A percentile compares a stretch with the other conserved stretches of the same genome.
These are phyloP conservation scores for Raphanus sativus DNA, from an alignment of 345 rosid species.

Conservation along the genomic window DNA sequence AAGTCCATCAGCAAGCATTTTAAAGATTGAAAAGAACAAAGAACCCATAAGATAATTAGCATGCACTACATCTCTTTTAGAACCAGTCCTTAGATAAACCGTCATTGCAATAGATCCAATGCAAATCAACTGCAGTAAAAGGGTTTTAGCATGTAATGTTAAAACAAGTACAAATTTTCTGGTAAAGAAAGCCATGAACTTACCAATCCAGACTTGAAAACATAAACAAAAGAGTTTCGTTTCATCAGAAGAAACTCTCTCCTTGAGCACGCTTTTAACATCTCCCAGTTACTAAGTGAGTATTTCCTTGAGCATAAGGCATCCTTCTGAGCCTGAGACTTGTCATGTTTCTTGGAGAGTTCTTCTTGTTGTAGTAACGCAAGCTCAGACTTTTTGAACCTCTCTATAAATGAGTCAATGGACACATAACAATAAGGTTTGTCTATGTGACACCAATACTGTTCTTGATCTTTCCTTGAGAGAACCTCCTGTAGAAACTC, in stretches of 20 bases:
- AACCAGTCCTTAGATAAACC: conserved; percentile 41
- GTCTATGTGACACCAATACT: conserved; percentile 43
- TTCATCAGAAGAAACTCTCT: conserved; percentile 57
- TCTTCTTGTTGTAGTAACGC: conserved; percentile 37
- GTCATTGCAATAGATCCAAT: conserved; percentile 42
- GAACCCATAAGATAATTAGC: conserved; percentile 49
- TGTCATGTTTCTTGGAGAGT: conserved; percentile 36
- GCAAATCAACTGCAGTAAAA: conserved; percentile 35
- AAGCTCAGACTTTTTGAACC: conserved; percentile 35
- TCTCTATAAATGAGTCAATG: conserved; percentile 36
- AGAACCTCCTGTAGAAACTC: conserved; percentile 82
- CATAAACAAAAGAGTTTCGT: conserved; percentile 46
- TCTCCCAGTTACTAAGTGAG: conserved; percentile 43
- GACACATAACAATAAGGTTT: conserved; percentile 41
- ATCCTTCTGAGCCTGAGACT: conserved; percentile 23
- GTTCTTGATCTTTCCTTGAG: conserved; percentile 54
- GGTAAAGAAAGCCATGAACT: neutral
- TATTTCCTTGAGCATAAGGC: conserved; percentile 40
- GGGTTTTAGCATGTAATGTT: neutral
- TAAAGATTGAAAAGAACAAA: conserved; percentile 38
- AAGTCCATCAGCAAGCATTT: conserved; percentile 48
- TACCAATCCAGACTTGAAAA: conserved; percentile 47
- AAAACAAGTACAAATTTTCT: neutral
- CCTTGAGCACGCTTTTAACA: conserved; percentile 46
- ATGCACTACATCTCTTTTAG: conserved; percentile 35